Evolutionary conservation across 768 basidiomycete species (phyloP), one percentile per base, ranked within the genome.

Genomic region (Mycena epipterygia): DNA sequence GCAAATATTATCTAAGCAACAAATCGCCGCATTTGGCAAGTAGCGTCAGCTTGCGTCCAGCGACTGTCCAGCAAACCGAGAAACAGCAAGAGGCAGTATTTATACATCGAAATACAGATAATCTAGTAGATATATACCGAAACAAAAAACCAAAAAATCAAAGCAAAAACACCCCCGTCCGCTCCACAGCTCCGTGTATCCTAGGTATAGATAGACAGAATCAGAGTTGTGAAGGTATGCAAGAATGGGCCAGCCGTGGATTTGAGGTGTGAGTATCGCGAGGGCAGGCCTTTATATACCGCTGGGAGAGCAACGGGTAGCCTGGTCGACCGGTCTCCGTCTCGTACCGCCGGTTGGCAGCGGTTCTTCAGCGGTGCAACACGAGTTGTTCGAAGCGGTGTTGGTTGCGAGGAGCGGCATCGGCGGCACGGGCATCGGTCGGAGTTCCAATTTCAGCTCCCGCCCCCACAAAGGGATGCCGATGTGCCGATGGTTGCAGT

Each of bases 21-120:
- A 8, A 53, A 55, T 37, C 30, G 33, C 53, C 53, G n/a, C 7
- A 55, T 55, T 55, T 35, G 53, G 53, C n/a, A 33, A 37, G 35
- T 14, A 6, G 35, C 30, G 14, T n/a, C n/a, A n/a, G n/a, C n/a
- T n/a, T n/a, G n/a, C n/a, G n/a, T n/a, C n/a, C n/a, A n/a, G n/a
- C n/a, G n/a, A n/a, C n/a, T n/a, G n/a, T n/a, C n/a, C n/a, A n/a
- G n/a, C n/a, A n/a, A n/a, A n/a, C n/a, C n/a, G n/a, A n/a, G 21
- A 55, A 35, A 19, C 35, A 23, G 25, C 49, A 27, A 29, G 21
- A 23, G 32, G n/a, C n/a, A 27, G 12, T 3, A 41, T 1, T 48
- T 49, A 32, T 41, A 63, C 32, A 62, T 29, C n/a, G 30, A 27
- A 63, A 61, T 62, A 62, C 60, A 64, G 39, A 64, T 64, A 64